Percentiles rank a stretch among this genome's conserved stretches.
These are phyloP conservation scores for Epichloe uncinata DNA, from an alignment of 2,329 filamentous ascomycete species.

Conservation along the genomic window DNA sequence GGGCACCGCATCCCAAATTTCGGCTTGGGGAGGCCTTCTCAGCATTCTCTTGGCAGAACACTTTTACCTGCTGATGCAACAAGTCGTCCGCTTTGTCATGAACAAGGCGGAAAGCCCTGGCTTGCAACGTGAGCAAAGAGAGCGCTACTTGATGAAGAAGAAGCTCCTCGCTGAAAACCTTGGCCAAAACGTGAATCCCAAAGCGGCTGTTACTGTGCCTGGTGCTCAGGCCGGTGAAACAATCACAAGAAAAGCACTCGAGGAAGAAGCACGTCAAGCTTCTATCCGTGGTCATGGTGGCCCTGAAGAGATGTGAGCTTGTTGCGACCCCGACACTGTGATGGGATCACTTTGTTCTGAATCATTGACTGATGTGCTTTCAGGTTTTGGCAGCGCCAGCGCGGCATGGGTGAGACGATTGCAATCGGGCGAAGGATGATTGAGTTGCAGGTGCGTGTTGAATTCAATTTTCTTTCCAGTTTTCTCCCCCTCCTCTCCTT, in stretches of 20 bases:
- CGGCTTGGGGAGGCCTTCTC: constrained; percentile 66
- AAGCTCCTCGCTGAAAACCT: constrained; percentile 63
- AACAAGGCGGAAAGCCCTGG: constrained; percentile 75
- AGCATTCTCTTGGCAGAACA: constrained; percentile 81
- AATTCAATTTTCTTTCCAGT: background rate
- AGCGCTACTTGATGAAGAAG: constrained; percentile 71
- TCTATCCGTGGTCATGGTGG: constrained; percentile 35
- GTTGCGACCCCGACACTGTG: background rate
- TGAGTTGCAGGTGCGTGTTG: constrained; percentile 24
- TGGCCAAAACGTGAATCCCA: constrained; percentile 40
- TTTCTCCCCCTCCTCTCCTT: background rate
- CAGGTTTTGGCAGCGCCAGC: constrained; percentile 51
- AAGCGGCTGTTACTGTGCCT: constrained; percentile 25
- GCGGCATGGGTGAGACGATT: constrained; percentile 43
- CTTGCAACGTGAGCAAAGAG: constrained; percentile 69
- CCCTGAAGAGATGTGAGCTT: constrained; percentile 36
- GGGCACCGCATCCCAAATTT: constrained; percentile 56
- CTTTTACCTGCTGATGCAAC: constrained; percentile 67
- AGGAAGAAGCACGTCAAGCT: constrained; percentile 46
- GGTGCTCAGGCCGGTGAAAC: constrained; percentile 41
- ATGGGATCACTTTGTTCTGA: background rate
- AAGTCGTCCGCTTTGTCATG: constrained; percentile 59
- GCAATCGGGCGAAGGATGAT: constrained; percentile 42
- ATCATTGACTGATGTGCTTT: background rate
- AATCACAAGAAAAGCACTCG: constrained; percentile 51